Base-by-base conservation (phyloP, 345 rosid species). In the Pelargonium nanum region DNA sequence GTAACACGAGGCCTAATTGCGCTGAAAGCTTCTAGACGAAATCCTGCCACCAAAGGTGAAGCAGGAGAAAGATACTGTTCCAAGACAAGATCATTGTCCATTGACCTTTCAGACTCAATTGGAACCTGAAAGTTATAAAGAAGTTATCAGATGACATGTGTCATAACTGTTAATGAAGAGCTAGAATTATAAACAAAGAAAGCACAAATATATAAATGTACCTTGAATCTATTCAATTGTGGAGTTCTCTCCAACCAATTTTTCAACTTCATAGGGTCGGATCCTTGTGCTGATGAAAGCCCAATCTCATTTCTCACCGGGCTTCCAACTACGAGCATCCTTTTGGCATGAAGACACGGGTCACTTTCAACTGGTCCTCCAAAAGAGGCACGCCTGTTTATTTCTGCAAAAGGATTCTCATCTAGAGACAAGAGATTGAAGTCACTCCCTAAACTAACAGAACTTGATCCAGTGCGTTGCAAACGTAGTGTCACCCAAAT, bases 311-410 rank as follows among this genome's bases (percentile, higher is more conserved):
- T 60, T 64, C 62, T 80, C 58, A 78, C 84, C 6, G 81, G 71
- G 65, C 61, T 85, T 77, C 96, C 99, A 30, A 74, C 78, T 21
- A 93, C 81, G 28, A 93, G 22, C 61, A 93, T 81, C 69, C 90
- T 78, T 78, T 71, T 84, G 30, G 97, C 97, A 79, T 93, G 99
- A 69, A 93, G 80, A 74, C 91, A 89, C 16, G 91, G 88, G 22
- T 81, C 85, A 71, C 68, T 76, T 64, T 78, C 88, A 45, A 63
- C 61, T 26, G 88, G 72, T 56, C 94, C 99, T 72, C 96, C 89
- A 71, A 83, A 81, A 40, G 95, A 92, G 61, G 98, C 89, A 53
- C 95, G 84, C 0, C 93, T 75, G 54, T 68, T 81, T 45, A 75
- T 81, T 67, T 83, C 73, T 13, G 96, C 86, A 75, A 87, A 87